A percentile compares a stretch with the other conserved stretches of the same genome.
Evolutionary conservation across 2,329 filamentous ascomycete species (phyloP).

Genomic region (Dactylellina parvicollis): DNA sequence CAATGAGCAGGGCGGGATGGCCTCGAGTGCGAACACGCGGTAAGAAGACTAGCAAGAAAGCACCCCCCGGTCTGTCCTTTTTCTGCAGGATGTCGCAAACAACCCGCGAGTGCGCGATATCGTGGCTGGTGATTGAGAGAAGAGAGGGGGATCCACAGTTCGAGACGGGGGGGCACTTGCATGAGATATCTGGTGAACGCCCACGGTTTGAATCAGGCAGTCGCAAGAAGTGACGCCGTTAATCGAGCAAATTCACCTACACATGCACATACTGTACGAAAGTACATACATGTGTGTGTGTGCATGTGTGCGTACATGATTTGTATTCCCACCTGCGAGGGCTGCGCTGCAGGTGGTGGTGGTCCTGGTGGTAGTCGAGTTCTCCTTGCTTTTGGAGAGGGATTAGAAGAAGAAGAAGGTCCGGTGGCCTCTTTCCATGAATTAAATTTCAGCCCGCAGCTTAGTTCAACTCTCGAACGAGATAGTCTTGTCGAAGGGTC

Average conservation of each 20-base stretch:
- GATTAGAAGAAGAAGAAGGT: conserved; percentile 2
- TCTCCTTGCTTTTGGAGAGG: conserved; percentile 17
- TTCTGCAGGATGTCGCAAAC: conserved; percentile 49
- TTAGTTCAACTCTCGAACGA: too few relatives aligned
- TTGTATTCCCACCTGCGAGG: conserved; percentile 30
- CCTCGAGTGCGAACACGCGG: not conserved
- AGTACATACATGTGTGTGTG: too few relatives aligned
- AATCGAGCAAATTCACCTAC: not conserved
- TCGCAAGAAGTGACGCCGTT: not conserved
- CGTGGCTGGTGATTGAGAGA: conserved; percentile 42
- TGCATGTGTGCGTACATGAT: not conserved
- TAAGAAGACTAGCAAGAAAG: too few relatives aligned
- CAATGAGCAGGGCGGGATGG: conserved; percentile 2
- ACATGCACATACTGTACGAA: too few relatives aligned
- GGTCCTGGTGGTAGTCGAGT: not conserved
- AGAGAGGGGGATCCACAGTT: conserved; percentile 19
- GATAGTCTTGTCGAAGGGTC: not conserved
- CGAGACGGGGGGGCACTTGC: not conserved
- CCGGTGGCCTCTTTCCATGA: conserved; percentile 5
- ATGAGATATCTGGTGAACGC: not conserved
- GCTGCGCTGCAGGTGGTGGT: too few relatives aligned
- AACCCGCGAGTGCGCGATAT: conserved; percentile 28
- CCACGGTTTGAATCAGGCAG: too few relatives aligned
- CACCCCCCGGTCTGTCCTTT: too few relatives aligned
- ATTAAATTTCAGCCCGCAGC: too few relatives aligned